Conservation (phyloP, 345 rosid species). For the Bruguiera sexangula region DNA sequence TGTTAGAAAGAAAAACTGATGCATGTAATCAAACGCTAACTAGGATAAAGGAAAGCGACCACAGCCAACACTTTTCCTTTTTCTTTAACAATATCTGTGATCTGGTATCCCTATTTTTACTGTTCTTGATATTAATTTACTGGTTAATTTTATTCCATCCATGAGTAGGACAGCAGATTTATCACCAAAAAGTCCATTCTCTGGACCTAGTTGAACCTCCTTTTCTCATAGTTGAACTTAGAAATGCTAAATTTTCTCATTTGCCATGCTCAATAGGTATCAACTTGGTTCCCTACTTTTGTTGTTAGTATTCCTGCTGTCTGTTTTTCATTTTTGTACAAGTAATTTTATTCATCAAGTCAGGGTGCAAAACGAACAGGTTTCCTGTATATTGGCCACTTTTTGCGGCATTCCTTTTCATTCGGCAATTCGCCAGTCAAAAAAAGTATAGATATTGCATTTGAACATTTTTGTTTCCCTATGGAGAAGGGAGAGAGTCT, state of each 20-base stretch:
- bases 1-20: slow-evolving; percentile 13
- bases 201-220: slow-evolving; percentile 3
- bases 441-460: no score
- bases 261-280: not conserved
- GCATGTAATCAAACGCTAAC: slow-evolving; percentile 15
- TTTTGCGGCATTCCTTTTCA: no score
- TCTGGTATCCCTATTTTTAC: not conserved
- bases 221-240: slow-evolving; percentile 9
- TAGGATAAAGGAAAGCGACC: slow-evolving; percentile 23
- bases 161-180: slow-evolving; percentile 8
- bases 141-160: slow-evolving; percentile 17
- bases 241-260: slow-evolving; percentile 6
- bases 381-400: no score
- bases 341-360: no score
- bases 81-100: slow-evolving; percentile 4
- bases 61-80: slow-evolving; percentile 8
- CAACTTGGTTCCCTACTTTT: not conserved
- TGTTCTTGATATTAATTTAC: slow-evolving; percentile 6
- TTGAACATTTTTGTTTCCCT: no score
- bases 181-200: not conserved
- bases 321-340: not conserved
- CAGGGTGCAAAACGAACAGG: no score
- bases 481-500: no score
- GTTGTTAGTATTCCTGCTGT: not conserved
- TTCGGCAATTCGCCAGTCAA: no score